Evolutionary conservation across 371 early-diverging fungal species (phyloP).

Genomic region (Mucor racemosus): DNA sequence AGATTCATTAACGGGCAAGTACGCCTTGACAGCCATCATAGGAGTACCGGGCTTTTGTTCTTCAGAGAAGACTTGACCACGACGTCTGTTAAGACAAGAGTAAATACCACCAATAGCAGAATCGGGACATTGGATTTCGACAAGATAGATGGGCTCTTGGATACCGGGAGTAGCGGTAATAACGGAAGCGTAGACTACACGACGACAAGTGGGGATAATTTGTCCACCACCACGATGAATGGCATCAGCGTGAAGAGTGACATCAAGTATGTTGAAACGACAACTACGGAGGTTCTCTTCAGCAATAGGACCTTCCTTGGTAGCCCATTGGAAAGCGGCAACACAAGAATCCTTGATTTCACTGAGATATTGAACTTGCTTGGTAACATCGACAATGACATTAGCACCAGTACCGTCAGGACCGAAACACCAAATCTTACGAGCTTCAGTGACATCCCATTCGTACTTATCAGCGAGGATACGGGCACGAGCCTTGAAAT

Average conservation of each 20-base stretch:
- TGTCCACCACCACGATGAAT: conserved; percentile 99
- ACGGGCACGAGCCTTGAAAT: conserved; percentile 97
- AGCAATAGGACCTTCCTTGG: conserved; percentile 92
- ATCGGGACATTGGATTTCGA: conserved; percentile 98
- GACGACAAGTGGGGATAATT: conserved; percentile 92
- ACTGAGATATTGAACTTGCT: conserved; percentile 98
- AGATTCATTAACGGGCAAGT: conserved; percentile 98
- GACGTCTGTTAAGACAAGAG: conserved; percentile 95
- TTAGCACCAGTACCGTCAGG: conserved; percentile 97
- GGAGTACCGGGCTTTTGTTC: conserved; percentile 96
- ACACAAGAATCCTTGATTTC: conserved; percentile 99
- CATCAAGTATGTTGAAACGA: conserved; percentile 99
- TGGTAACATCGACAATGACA: conserved; percentile 95
- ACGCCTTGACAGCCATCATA: conserved; percentile 94
- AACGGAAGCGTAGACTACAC: conserved; percentile 92
- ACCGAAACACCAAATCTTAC: conserved; percentile 99
- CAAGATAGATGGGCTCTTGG: conserved; percentile 98
- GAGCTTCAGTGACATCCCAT: conserved; percentile 98
- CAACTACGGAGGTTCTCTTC: conserved; percentile 92
- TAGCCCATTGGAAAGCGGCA: conserved; percentile 96
- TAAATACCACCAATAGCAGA: conserved; percentile 97
- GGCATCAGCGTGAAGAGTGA: conserved; percentile 99
- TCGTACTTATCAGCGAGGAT: conserved; percentile 90
- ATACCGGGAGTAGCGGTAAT: conserved; percentile 56
- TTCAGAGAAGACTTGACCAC: conserved; percentile 97